These are phyloP conservation scores for Aspergillus viridinutans DNA, from an alignment of 2,329 filamentous ascomycete species.

Conservation along the genomic window DNA sequence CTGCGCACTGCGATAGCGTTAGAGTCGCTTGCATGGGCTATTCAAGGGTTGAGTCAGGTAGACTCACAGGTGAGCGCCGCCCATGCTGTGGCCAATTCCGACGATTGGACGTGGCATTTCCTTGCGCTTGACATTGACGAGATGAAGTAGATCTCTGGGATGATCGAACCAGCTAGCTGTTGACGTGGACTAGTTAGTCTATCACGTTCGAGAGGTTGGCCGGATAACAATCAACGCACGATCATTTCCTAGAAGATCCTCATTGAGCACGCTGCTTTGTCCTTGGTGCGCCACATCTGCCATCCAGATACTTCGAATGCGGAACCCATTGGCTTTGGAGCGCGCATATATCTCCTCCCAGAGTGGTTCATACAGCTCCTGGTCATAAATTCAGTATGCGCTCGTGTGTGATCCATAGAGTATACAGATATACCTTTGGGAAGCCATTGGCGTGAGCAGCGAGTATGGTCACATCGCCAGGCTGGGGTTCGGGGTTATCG, in stretches of 20 bases:
- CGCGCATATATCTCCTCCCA: constrained; percentile 74
- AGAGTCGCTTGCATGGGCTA: neutral
- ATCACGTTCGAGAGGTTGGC: neutral
- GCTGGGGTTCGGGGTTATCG: constrained; percentile 62
- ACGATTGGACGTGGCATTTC: constrained; percentile 78
- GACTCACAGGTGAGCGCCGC: constrained; percentile 62
- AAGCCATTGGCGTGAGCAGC: constrained; percentile 89
- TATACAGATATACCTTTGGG: constrained; percentile 62
- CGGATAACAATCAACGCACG: constrained; percentile 51
- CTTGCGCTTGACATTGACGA: constrained; percentile 77
- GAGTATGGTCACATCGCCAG: constrained; percentile 79
- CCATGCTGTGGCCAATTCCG: constrained; percentile 86
- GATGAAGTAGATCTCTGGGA: constrained; percentile 74
- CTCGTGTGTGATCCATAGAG: neutral
- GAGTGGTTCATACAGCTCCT: constrained; percentile 89
- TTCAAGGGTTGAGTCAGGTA: constrained; percentile 1
- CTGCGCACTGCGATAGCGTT: constrained; percentile 46
- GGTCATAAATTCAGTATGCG: constrained; percentile 4
- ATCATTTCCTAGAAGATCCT: constrained; percentile 73
- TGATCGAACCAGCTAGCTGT: constrained; percentile 82
- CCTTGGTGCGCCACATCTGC: constrained; percentile 86
- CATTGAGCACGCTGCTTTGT: constrained; percentile 72
- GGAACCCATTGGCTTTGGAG: constrained; percentile 57
- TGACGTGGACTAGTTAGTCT: constrained; percentile 14
- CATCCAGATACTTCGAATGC: constrained; percentile 82